Base-by-base conservation (phyloP, 2,329 filamentous ascomycete species). In the Pseudopithomyces maydicus region DNA sequence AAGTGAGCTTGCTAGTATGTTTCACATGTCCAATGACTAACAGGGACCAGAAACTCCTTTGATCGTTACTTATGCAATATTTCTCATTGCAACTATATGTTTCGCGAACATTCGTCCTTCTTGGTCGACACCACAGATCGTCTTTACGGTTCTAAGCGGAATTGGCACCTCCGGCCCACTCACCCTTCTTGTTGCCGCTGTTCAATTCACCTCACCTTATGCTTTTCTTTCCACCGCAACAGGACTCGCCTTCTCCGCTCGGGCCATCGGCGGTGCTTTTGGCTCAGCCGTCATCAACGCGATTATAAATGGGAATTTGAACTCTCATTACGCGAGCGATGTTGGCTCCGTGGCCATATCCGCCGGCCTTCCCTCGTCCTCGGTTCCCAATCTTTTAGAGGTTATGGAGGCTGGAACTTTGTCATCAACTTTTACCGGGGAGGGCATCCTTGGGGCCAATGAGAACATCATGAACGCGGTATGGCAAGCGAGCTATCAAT, bases 201-300 rank as follows among this genome's bases (percentile, higher is more conserved):
- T 72, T 8, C 71, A 74, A 46, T 74, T 72, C 48, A 71, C 66
- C 0, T 63, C 70, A 15, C 71, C 71, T 0, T 70, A 74, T 33
- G 68, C 66, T 2, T 72, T 63, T 38, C 55, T 74, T 1, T 67
- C 64, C 3, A 73, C 71, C 2, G 71, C 71, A 0, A 72, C 71
- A 0, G 71, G 71, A 4, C 64, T 74, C 6, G 71, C 70, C 0
- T 74, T 73, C 53, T 73, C 70, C 6, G 70, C 69, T 2, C 60
- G 71, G 20, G 71, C 71, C 1, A 71, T 74, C 22, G 71, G 71
- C 1, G 70, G 71, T 39, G 67, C 70, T 0, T 72, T 74, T 39
- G 70, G 69, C 7, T 68, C 68, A 0, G 71, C 71, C 5, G 68
- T 72, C 47, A 67, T 73, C 35, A 65, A 67, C 38, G 70, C 69